Base-by-base conservation (phyloP, 768 basidiomycete species). In the Suillus brevipes region DNA sequence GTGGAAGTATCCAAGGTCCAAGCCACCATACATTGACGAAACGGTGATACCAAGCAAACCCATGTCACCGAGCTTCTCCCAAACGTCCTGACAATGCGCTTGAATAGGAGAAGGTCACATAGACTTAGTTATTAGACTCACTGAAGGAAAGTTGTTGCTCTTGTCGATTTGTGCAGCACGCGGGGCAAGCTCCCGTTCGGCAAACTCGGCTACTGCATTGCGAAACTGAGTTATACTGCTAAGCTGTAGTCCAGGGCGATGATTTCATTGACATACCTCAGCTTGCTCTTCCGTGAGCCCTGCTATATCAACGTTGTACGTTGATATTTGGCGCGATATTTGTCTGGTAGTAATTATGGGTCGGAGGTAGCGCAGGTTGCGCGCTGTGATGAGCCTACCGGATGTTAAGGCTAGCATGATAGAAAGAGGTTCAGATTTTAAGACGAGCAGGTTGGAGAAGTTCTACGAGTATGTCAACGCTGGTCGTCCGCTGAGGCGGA, bases 31-130 rank as follows among this genome's bases (percentile, higher is more conserved):
- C 70, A 91, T 82, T 45, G 89, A 84, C 13, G 88, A 84, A 20
- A 91, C 93, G 6, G 95, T 98, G 31, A 92, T 81, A 64, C 95
- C 95, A 20, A 98, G 85, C 36, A 98, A 82, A 12, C 96, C 96
- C 95, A 99, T 97, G 25, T 85, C 84, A 6, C 95, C 94, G 55
- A 98, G 82, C 77, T 94, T 94, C 73, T 90, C 86, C 89, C 94
- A 95, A 47, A 97, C 79, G 73, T 92, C 88, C 92, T 95, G 71
- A 20, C 20, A 67, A 61, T 8, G 70, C 66, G 20, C 67, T 69
- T 75, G 50, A 57, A 49, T 64, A 60, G 6, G 28, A 6, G 14
- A 28, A 16, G 18, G 2, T 53, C 10, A 12, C 62, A 42, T 20
- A 49, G 8, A 66, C 4, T 18, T 31, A 50, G 14, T 18, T 7